Evolutionary conservation across 2,329 filamentous ascomycete species (phyloP).

Genomic region (Fusarium virguliforme): DNA sequence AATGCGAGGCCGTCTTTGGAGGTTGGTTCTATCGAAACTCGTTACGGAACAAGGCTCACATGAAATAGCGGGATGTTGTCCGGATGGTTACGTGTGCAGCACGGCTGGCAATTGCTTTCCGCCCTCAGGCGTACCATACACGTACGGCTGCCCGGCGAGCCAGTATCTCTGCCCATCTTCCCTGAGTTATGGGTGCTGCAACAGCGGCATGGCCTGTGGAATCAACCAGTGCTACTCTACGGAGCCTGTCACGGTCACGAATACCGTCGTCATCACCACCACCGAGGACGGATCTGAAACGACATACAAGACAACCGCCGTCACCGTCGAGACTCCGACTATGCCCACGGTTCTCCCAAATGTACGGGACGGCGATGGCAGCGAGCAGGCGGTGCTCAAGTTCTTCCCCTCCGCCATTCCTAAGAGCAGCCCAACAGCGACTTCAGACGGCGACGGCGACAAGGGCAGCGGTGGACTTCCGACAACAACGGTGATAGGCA

Average conservation of each 20-base stretch:
- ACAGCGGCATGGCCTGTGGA: slow-evolving; percentile 66
- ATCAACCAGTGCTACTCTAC: slow-evolving; percentile 65
- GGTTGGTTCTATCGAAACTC: slow-evolving; percentile 48
- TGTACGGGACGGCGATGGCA: slow-evolving; percentile 36
- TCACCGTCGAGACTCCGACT: slow-evolving; percentile 60
- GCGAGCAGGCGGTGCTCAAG: slow-evolving; percentile 58
- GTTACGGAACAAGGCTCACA: slow-evolving; percentile 31
- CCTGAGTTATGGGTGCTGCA: slow-evolving; percentile 69
- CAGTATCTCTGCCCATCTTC: slow-evolving; percentile 67
- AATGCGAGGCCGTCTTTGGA: slow-evolving; percentile 59
- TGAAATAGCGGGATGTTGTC: slow-evolving; percentile 62
- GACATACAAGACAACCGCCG: slow-evolving; percentile 60
- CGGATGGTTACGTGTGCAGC: slow-evolving; percentile 63
- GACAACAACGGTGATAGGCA: slow-evolving; percentile 65
- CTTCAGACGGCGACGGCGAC: slow-evolving; percentile 45
- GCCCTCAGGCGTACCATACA: slow-evolving; percentile 60
- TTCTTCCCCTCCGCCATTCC: slow-evolving; percentile 62
- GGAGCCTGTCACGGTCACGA: slow-evolving; percentile 61
- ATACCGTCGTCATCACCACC: slow-evolving; percentile 63
- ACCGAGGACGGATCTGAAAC: slow-evolving; percentile 59
- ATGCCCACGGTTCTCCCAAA: slow-evolving; percentile 53
- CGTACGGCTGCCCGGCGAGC: slow-evolving; percentile 61
- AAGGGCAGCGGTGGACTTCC: slow-evolving; percentile 56
- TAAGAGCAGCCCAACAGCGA: slow-evolving; percentile 57
- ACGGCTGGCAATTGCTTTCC: slow-evolving; percentile 60